Evolutionary conservation across 768 basidiomycete species (phyloP), one percentile per base, ranked within the genome.

Genomic region (Russula ochroleuca): DNA sequence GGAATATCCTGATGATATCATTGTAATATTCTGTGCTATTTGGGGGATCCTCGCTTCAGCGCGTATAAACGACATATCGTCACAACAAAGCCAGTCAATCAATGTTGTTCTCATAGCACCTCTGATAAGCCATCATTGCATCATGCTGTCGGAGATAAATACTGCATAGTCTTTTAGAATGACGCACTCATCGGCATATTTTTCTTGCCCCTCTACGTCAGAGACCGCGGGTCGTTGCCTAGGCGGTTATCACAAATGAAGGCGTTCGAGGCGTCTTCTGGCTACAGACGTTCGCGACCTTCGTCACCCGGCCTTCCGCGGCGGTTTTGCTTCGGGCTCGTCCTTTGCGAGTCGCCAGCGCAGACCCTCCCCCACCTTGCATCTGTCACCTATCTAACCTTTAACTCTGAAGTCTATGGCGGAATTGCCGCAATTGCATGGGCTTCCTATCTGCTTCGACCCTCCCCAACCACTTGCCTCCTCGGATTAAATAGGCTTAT

Each of bases 171-270:
- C 38, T 55, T 23, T 37, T 17, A 10, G 14, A 54, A 40, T 55
- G 38, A 56, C 40, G 54, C 23, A 13, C 33, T 21, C 25, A 14
- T 43, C 5, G 4, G 17, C 19, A 17, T 35, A 58, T 31, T 59
- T 59, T 58, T 35, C 48, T 40, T 19, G 25, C 17, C 47, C 35
- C 37, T 50, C 58, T n/a, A 38, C 58, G 49, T 59, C 48, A 38
- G 48, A 59, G n/a, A 11, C 17, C 25, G 17, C 33, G 11, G 21
- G 10, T 37, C 35, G 25, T 38, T 21, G 48, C 45, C 23, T 17
- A 19, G 31, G 56, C 10, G 33, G 33, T 6, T 19, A 25, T 57
- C 31, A 19, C 17, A 28, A 2, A 28, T 28, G 28, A 28, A 28
- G 19, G 43, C 45, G 45, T 23, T 47, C 45, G 45, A 11, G 45